These are phyloP conservation scores for slime mould (Dictyostelium discoideum) DNA, from an alignment of 78 protist genomes.

Conservation along the genomic window DNA sequence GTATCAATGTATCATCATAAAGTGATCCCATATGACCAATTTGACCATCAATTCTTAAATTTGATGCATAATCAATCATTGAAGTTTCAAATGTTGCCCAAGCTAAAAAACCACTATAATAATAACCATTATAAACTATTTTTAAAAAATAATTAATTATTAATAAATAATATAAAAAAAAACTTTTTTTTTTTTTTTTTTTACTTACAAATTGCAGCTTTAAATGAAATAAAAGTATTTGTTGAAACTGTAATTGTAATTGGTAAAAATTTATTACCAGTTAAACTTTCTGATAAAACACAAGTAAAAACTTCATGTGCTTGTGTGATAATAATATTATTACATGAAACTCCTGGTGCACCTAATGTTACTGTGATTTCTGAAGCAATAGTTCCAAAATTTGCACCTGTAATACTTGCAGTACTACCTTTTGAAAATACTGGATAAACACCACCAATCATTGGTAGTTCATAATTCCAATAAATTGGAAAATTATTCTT, in stretches of 20 bases:
- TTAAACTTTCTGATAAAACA: neutral
- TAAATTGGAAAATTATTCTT: neutral
- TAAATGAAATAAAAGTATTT: neutral
- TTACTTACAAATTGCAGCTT: slow-evolving; percentile 24
- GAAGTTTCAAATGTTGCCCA: neutral
- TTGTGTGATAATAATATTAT: neutral
- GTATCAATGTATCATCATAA: neutral
- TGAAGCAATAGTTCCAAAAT: slow-evolving; percentile 1
- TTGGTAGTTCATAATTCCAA: slow-evolving; percentile 26
- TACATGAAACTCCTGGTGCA: neutral
- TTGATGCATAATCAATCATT: neutral
- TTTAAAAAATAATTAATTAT: neutral
- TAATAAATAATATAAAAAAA: neutral
- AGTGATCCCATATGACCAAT: neutral
- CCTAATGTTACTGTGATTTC: neutral
- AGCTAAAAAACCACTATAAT: slow-evolving; percentile 19
- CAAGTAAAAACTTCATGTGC: neutral
- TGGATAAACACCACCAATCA: neutral
- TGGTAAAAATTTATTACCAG: slow-evolving; percentile 1
- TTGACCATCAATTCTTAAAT: slow-evolving; percentile 16
- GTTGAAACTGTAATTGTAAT: neutral
- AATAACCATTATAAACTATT: neutral
- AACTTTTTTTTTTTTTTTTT: too few species aligned
- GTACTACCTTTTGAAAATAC: neutral
- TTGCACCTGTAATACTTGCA: slow-evolving; percentile 12